These are phyloP conservation scores for Apiospora aurea DNA, from an alignment of 2,329 filamentous ascomycete genomes.

Conservation along the genomic window DNA sequence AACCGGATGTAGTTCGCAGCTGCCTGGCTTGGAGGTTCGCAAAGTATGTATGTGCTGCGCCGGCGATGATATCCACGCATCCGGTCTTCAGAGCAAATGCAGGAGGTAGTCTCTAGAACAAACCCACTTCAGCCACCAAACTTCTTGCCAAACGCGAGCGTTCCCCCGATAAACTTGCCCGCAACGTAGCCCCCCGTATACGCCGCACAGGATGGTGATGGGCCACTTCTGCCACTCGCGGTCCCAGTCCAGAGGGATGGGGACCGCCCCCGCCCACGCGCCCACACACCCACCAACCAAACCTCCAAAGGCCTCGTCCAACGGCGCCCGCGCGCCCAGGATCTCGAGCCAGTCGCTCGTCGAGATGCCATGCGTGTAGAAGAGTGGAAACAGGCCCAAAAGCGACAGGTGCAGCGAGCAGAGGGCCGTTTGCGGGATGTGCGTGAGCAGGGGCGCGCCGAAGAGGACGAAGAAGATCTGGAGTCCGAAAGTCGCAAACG, in stretches of 20 bases:
- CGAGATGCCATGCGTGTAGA: conserved; percentile 87
- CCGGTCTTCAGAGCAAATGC: background rate
- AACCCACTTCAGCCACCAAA: conserved; percentile 35
- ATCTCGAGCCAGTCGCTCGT: conserved; percentile 73
- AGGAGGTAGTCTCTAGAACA: background rate
- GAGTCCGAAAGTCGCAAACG: conserved; percentile 44
- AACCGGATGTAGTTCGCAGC: background rate
- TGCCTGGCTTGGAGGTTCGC: background rate
- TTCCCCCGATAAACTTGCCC: conserved; percentile 69
- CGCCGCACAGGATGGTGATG: conserved; percentile 84
- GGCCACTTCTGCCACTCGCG: conserved; percentile 99
- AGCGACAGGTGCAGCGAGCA: conserved; percentile 83
- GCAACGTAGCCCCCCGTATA: conserved; percentile 82
- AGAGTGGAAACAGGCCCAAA: conserved; percentile 78
- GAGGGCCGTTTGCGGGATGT: conserved; percentile 79
- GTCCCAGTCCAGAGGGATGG: conserved; percentile 97
- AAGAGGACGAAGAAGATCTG: conserved; percentile 80
- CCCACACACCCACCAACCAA: conserved; percentile 80
- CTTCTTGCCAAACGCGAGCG: conserved; percentile 54
- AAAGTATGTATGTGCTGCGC: background rate
- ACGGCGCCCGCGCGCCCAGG: conserved; percentile 70
- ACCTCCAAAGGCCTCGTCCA: conserved; percentile 86
- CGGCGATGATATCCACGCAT: background rate
- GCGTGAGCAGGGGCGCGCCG: conserved; percentile 87
- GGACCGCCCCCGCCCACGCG: conserved; percentile 92